Evolutionary conservation across 2,329 filamentous ascomycete species (phyloP), one percentile per base, ranked within the genome.

Genomic region (Colletotrichum cuscutae): DNA sequence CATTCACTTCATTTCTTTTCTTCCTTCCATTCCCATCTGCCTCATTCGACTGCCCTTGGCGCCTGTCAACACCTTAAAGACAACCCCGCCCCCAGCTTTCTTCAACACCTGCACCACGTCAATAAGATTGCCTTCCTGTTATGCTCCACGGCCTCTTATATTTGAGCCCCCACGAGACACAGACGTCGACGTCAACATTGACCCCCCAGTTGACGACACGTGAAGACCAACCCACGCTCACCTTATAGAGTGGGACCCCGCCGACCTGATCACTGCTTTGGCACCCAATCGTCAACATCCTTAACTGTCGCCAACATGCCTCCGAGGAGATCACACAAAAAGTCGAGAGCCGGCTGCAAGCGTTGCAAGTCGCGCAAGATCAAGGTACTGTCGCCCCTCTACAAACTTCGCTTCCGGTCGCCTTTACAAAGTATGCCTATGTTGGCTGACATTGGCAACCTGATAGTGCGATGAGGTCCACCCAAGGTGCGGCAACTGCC

Each of bases 301-400:
- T 26, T 15, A 11, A 26, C 11, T 32, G 4, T 24, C 35, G 24
- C 15, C 74, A 80, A 74, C 59, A 92, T 92, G 90, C 89, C 91
- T 73, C 90, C 91, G 35, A 85, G 91, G 78, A 86, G 90, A 79
- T 91, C 91, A 54, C 91, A 93, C 81, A 93, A 92, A 79, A 93
- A 93, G 83, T 92, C 90, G 69, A 87, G 91, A 76, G 88, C 90
- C 64, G 91, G 91, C 58, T 93, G 91, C 77, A 86, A 87, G 74
- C 84, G 89, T 71, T 93, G 91, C 81, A 93, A 93, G 82, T 84
- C 86, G 68, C 86, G 91, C 74, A 93, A 93, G 81, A 92, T 93
- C 79, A 93, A 93, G 89, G 91, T 91, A 81, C 61, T 42, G 37
- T 53, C 52, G 57, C 30, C 58, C 67, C 37, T 54, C 42, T 5